Base-by-base conservation (phyloP, 2,329 filamentous ascomycete species). In the Colletotrichum filicis region DNA sequence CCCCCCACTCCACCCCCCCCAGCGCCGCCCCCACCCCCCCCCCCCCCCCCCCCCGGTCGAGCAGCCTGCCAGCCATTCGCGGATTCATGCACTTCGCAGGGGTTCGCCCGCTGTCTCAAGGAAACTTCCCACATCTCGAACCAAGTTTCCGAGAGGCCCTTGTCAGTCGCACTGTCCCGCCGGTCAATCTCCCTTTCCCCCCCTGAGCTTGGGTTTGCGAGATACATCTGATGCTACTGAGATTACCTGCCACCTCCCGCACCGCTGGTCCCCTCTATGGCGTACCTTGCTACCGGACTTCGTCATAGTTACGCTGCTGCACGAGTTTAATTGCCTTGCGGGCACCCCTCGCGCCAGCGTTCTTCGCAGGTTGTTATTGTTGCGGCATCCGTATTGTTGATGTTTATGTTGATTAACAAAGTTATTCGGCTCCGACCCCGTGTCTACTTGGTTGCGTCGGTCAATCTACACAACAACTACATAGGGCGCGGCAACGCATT, bases 21-120 rank as follows among this genome's bases (percentile, higher is more conserved):
- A n/a, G n/a, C n/a, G n/a, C n/a, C n/a, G n/a, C n/a, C 62, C 63
- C 24, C 37, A 9, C 63, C 53, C 11, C n/a, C 62, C 63, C 24
- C 37, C 12, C 63, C 53, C 52, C 68, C 22, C 2, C 69, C 30
- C 68, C 69, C 42, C 22, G 19, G 67, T 59, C 32, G 19, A 60
- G 24, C 32, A 55, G 62, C 12, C 35, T 71, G 63, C 64, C 64
- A 71, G 28, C 68, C 35, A 61, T 61, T 65, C 60, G 66, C 59
- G 52, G 66, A 55, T 64, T 69, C 32, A 73, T 65, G 66, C 70
- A 49, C 19, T 24, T 57, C 56, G 46, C 66, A 71, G 60, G 70
- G 61, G 59, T 64, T 37, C 30, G 61, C 61, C 28, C 8, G 53
- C 42, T 57, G 66, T 53, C 30, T 53, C 35, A 26, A 69, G 42